Percentiles rank a stretch among this genome's conserved stretches.
Evolutionary conservation across 495 filamentous ascomycete genomes (phyloP).

Genomic region (Astrocystis sublimbata): DNA sequence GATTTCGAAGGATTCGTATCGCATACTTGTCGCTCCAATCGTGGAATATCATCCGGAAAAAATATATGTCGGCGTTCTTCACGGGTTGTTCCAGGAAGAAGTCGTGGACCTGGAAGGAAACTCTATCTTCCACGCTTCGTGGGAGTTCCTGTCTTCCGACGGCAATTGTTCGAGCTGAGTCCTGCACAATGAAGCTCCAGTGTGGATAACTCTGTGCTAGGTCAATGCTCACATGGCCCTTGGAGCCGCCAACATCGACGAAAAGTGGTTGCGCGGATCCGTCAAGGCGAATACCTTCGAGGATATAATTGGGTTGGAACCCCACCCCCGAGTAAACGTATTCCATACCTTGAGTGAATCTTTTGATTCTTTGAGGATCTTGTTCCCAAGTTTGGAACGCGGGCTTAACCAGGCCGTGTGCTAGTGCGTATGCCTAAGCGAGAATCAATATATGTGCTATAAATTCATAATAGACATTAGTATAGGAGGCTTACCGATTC

Average conservation of each 20-base stretch:
- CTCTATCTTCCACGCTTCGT: conserved; percentile 8
- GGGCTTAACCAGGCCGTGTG: background rate
- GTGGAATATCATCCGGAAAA: conserved; percentile 54
- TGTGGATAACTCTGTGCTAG: conserved; percentile 9
- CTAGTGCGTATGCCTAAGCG: background rate
- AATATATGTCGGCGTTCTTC: conserved; percentile 50
- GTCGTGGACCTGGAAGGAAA: conserved; percentile 48
- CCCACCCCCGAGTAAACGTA: conserved; percentile 12
- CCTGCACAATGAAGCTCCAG: conserved; percentile 25
- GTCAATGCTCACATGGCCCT: background rate
- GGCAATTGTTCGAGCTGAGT: conserved; percentile 27
- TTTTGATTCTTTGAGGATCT: background rate
- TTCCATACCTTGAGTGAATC: conserved; percentile 24
- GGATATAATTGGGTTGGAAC: conserved; percentile 16
- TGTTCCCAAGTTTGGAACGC: background rate
- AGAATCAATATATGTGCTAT: no score
- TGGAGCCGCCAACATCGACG: conserved; percentile 39
- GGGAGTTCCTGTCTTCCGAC: background rate
- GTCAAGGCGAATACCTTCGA: conserved; percentile 23
- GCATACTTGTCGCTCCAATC: conserved; percentile 48
- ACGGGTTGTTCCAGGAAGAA: conserved; percentile 52
- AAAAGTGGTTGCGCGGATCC: conserved; percentile 21
- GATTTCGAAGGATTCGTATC: conserved; percentile 40
- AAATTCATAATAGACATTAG: no score
- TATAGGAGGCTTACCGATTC: conserved; percentile 26